Percentiles rank a stretch among this genome's conserved stretches.
phyloP scores from a whole-genome alignment of 208 protist genomes.

The Willaertia magna region DNA sequence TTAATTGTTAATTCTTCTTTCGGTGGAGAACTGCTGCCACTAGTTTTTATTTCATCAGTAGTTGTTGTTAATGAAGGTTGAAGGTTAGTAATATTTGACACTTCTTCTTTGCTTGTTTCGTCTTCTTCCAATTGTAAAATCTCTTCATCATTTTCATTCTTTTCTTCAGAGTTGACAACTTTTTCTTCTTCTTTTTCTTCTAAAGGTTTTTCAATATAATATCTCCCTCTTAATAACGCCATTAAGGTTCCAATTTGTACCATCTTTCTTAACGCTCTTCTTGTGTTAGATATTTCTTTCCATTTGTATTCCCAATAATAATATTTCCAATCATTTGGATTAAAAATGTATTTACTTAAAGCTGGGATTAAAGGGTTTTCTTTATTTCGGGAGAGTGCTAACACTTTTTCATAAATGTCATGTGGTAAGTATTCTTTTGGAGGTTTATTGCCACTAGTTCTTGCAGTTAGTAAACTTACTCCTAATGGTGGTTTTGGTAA shows the following conservation, averaged over 20 bases:
- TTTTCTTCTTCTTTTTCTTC: neutral
- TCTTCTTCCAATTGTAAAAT: too few relatives aligned
- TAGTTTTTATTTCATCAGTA: too few relatives aligned
- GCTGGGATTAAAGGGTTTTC: neutral
- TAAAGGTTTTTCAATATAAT: neutral
- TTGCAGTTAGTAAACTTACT: neutral
- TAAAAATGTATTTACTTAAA: neutral
- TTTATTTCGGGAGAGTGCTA: too few relatives aligned
- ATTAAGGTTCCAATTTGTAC: neutral
- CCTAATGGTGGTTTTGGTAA: neutral
- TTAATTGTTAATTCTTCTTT: too few relatives aligned
- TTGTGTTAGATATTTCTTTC: neutral
- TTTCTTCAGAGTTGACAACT: neutral
- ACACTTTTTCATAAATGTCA: neutral
- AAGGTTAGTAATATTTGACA: too few relatives aligned
- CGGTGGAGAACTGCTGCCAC: too few relatives aligned
- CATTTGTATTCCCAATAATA: neutral
- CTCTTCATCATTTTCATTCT: neutral
- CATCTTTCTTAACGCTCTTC: neutral
- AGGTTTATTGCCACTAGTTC: neutral
- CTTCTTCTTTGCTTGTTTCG: too few relatives aligned
- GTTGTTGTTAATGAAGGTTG: too few relatives aligned
- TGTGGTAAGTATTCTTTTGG: neutral
- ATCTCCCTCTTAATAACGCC: neutral
- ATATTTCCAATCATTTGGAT: neutral